A percentile compares a stretch with the other conserved stretches of the same genome.
Evolutionary conservation across 1,139 yeast species (phyloP).

Genomic region (Williopsis jadinii): DNA sequence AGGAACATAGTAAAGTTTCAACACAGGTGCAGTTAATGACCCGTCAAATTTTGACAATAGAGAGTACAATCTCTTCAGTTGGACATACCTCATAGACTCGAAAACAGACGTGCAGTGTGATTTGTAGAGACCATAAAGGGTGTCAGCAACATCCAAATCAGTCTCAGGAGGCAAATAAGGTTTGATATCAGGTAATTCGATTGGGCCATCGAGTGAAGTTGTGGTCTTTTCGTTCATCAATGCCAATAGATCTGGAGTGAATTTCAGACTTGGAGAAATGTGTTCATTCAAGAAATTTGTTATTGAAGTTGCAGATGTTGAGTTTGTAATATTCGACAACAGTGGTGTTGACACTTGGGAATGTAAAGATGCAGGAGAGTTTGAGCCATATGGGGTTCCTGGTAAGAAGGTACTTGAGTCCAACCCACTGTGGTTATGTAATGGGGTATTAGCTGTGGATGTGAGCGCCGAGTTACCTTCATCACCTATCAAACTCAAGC

Average conservation of each 20-base stretch:
- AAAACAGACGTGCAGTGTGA: constrained; percentile 57
- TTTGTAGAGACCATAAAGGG: constrained; percentile 53
- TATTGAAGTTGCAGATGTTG: constrained; percentile 11
- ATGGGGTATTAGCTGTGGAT: constrained; percentile 19
- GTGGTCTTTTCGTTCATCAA: constrained; percentile 21
- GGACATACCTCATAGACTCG: constrained; percentile 63
- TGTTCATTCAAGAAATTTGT: constrained; percentile 15
- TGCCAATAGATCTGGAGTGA: constrained; percentile 32
- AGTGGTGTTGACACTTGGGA: constrained; percentile 22
- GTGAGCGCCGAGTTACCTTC: constrained; percentile 18
- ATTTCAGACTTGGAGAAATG: constrained; percentile 25
- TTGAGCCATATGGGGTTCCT: constrained; percentile 27
- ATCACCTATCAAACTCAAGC: constrained; percentile 59
- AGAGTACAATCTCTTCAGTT: constrained; percentile 51
- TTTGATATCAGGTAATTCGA: constrained; percentile 46
- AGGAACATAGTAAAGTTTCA: constrained; percentile 49
- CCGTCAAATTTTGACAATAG: constrained; percentile 49
- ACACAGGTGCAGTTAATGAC: constrained; percentile 59
- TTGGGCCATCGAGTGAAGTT: constrained; percentile 17
- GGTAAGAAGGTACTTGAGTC: constrained; percentile 22
- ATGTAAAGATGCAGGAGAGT: constrained; percentile 21
- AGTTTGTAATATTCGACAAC: constrained; percentile 10
- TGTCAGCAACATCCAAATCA: constrained; percentile 55
- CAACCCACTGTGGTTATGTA: constrained; percentile 21
- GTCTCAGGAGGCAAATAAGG: constrained; percentile 41